Conservation (phyloP, 352 stramenopile genomes). For the Globisporangium heterothallicum region DNA sequence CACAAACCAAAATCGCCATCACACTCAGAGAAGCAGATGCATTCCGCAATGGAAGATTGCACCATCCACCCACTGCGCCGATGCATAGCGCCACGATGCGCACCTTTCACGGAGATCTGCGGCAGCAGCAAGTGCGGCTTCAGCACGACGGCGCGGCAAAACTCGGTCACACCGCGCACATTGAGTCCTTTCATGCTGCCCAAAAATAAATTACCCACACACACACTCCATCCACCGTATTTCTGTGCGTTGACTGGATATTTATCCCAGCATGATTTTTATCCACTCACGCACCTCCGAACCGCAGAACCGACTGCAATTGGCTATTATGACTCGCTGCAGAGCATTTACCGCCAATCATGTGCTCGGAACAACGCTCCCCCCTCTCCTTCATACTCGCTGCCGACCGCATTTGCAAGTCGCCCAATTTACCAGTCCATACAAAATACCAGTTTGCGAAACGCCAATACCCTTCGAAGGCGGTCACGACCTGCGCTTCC, state of each 20-base stretch:
- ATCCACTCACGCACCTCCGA: neutral
- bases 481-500: too few relatives aligned
- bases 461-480: neutral
- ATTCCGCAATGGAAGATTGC: too few relatives aligned
- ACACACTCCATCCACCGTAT: neutral
- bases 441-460: constrained; percentile 1
- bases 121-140: constrained; percentile 72
- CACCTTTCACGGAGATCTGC: constrained; percentile 79
- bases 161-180: constrained; percentile 69
- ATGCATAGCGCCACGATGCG: neutral
- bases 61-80: constrained; percentile 3
- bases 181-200: constrained; percentile 67
- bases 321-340: neutral
- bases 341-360: constrained; percentile 6
- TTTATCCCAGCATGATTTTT: constrained; percentile 1
- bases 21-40: too few relatives aligned
- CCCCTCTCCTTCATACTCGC: neutral
- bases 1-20: too few relatives aligned
- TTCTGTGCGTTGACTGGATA: constrained; percentile 8
- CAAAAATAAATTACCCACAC: neutral
- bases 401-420: neutral
- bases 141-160: constrained; percentile 67
- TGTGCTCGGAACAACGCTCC: too few relatives aligned
- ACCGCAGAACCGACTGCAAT: neutral
- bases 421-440: neutral